Evolutionary conservation across 345 rosid genomes (phyloP), one percentile per base, ranked within the genome.

Genomic region (Camelina sativa): DNA sequence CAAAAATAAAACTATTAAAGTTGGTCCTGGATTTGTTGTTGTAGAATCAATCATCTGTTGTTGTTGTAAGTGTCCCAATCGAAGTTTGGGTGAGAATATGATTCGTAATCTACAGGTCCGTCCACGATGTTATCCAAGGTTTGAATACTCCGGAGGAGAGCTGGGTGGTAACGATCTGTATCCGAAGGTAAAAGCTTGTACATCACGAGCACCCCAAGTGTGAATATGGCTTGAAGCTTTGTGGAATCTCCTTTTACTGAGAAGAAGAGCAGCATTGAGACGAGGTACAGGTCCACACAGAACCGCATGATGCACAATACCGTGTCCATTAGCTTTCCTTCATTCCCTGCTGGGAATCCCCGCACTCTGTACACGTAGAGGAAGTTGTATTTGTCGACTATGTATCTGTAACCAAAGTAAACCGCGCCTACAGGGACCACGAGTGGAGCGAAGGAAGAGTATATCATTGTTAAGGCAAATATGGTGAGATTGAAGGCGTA

Each of bases 351-450:
- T 70, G 99, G 97, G 76, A 95, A 95, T 13, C 97, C 99, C 4
- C 87, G 82, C 17, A 92, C 99, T 86, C 99, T 85, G 79, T 92
- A 95, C 13, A 92, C 89, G 60, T 87, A 95, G 17, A 95, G 83
- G 82, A 95, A 95, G 84, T 95, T 95, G 86, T 95, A 95, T 79
- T 95, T 92, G 81, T 95, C 97, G 0, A 95, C 99, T 71, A 92
- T 84, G 72, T 92, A 95, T 82, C 97, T 85, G 76, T 95, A 95
- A 74, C 99, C 99, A 47, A 92, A 95, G 80, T 92, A 92, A 74
- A 87, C 81, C 1, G 97, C 92, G 51, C 97, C 99, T 41, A 95
- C 98, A 2, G 98, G 98, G 57, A 92, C 97, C 81, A 90, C 93
- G 1, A 95, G 84, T 6, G 99, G 99, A 56, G 97, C 89, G 57